A percentile compares a stretch with the other conserved stretches of the same genome.
Evolutionary conservation across 2,329 filamentous ascomycete genomes (phyloP).

Genomic region (Akanthomyces muscarius): DNA sequence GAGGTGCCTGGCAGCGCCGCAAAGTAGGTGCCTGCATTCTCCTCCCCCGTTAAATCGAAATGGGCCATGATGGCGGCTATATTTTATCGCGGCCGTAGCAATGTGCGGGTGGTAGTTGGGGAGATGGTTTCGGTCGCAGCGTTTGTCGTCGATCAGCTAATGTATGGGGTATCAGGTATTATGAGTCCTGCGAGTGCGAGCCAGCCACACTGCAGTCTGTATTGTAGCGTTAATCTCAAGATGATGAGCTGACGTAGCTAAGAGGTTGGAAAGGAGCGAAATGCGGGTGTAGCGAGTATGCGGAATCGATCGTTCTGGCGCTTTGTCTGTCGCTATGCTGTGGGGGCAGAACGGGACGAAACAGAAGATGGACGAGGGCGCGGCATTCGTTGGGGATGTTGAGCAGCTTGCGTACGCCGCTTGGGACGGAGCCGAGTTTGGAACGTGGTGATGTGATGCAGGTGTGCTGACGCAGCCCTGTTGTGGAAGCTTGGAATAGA

Average conservation of each 20-base stretch:
- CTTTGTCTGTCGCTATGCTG: not conserved
- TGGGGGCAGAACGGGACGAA: not conserved
- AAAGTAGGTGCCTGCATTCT: slow-evolving; percentile 28
- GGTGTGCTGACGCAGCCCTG: slow-evolving; percentile 12
- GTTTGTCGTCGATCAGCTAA: not conserved
- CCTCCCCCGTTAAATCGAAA: slow-evolving; percentile 29
- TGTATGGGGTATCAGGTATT: not conserved
- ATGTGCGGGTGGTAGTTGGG: not conserved
- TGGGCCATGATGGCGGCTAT: slow-evolving; percentile 26
- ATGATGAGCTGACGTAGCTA: not conserved
- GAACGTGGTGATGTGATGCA: not conserved
- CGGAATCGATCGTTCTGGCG: not conserved
- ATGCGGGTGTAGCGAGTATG: not conserved
- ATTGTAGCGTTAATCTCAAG: no score
- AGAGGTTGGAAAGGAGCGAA: not conserved
- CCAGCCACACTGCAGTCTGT: slow-evolving; percentile 4
- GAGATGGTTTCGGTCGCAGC: not conserved
- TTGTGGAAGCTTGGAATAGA: not conserved
- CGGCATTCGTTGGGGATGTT: not conserved
- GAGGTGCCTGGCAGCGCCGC: slow-evolving; percentile 32
- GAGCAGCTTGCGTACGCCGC: slow-evolving; percentile 11
- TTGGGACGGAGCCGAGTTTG: not conserved
- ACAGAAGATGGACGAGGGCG: not conserved
- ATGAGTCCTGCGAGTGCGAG: not conserved
- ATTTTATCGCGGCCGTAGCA: not conserved